Conservation (phyloP, 352 stramenopile species). For the Phytophthora aleatoria region DNA sequence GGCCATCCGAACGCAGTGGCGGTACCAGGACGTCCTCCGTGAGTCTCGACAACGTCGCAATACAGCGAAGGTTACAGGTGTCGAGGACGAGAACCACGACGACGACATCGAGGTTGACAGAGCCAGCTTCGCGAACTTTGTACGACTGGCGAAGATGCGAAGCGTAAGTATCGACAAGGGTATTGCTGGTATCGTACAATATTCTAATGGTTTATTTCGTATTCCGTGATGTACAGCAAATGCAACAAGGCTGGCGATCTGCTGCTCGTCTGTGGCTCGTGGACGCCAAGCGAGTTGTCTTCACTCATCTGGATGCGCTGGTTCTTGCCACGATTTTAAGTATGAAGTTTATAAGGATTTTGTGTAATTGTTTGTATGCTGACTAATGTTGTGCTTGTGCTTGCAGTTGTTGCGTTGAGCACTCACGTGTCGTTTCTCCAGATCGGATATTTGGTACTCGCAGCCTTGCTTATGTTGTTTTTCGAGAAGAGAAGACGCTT, state of each 20-base stretch:
- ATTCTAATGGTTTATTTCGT: slow-evolving; percentile 9
- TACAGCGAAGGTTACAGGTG: slow-evolving; percentile 18
- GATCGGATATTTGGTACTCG: slow-evolving; percentile 83
- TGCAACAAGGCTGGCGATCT: slow-evolving; percentile 57
- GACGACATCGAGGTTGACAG: slow-evolving; percentile 20
- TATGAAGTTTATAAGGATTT: slow-evolving; percentile 15
- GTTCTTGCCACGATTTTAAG: slow-evolving; percentile 84
- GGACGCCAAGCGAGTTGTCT: slow-evolving; percentile 74
- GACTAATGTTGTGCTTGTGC: slow-evolving; percentile 7
- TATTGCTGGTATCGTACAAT: not conserved
- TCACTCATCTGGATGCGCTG: slow-evolving; percentile 79
- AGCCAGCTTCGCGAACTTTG: slow-evolving; percentile 44
- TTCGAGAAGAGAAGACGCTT: slow-evolving; percentile 78
- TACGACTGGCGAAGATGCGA: slow-evolving; percentile 52
- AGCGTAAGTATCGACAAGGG: slow-evolving; percentile 30
- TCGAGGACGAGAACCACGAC: slow-evolving; percentile 15
- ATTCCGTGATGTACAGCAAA: slow-evolving; percentile 35
- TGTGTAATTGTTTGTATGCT: not conserved
- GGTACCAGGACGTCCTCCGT: slow-evolving; percentile 70
- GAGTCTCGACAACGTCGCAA: slow-evolving; percentile 42
- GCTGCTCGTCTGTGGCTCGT: slow-evolving; percentile 64
- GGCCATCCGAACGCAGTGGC: slow-evolving; percentile 78
- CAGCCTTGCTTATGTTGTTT: slow-evolving; percentile 81
- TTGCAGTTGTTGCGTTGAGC: slow-evolving; percentile 76
- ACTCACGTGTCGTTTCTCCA: slow-evolving; percentile 84